phyloP scores from a whole-genome alignment of 179 eudicot genomes.

The Spergularia azorica region DNA sequence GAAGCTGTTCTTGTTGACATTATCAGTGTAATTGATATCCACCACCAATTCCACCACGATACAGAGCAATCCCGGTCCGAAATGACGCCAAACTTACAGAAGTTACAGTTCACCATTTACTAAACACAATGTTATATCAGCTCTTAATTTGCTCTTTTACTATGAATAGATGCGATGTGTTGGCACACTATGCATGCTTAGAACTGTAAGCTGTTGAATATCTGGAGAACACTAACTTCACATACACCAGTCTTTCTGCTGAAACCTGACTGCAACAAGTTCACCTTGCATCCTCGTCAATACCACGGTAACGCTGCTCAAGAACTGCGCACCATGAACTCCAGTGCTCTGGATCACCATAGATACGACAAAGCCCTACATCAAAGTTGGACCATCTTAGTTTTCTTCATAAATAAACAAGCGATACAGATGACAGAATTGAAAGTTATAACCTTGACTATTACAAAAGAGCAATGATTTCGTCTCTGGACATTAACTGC shows the following conservation, averaged over 20 bases:
- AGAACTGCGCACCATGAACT: neutral
- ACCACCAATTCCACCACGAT: neutral
- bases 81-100: neutral
- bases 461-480: neutral
- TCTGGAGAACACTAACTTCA: neutral
- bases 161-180: no score
- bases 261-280: neutral
- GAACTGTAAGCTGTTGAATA: neutral
- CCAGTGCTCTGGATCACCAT: neutral
- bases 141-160: neutral
- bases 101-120: neutral
- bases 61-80: neutral
- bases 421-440: neutral
- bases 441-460: neutral
- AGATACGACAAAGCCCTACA: conserved; percentile 8
- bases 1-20: no score
- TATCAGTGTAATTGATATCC: no score
- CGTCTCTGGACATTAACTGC: no score
- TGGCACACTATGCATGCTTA: neutral
- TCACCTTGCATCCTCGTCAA: neutral
- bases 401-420: neutral
- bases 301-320: neutral
- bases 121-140: neutral
- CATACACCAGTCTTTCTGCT: neutral
- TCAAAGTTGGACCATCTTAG: neutral